Evolutionary conservation across 2,329 filamentous ascomycete genomes (phyloP).

Genomic region (Curvularia eragrostidis): DNA sequence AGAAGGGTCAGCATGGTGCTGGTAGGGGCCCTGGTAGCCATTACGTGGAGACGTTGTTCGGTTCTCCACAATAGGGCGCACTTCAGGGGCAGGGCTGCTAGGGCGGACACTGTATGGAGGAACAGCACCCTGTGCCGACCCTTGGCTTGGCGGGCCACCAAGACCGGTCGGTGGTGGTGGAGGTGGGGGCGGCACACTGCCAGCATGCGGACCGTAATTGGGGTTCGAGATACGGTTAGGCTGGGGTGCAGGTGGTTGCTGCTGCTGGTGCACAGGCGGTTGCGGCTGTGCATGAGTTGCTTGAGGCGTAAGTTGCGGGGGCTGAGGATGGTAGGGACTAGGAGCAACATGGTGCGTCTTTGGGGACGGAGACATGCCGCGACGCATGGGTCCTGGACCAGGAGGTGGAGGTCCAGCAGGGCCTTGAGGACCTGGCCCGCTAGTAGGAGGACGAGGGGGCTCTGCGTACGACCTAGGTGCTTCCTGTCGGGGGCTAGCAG

Average conservation of each 20-base stretch:
- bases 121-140: slow-evolving; percentile 57
- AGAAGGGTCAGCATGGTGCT: slow-evolving; percentile 72
- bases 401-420: slow-evolving; percentile 51
- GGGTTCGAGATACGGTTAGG: slow-evolving; percentile 57
- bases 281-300: slow-evolving; percentile 58
- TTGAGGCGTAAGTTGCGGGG: slow-evolving; percentile 58
- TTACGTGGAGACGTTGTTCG: slow-evolving; percentile 91
- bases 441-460: slow-evolving; percentile 60
- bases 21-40: slow-evolving; percentile 81
- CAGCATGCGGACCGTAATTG: slow-evolving; percentile 54
- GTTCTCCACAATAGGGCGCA: slow-evolving; percentile 81
- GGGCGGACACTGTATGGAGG: slow-evolving; percentile 71
- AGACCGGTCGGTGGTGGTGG: slow-evolving; percentile 62
- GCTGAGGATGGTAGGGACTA: slow-evolving; percentile 56
- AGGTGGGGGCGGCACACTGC: slow-evolving; percentile 61
- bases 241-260: slow-evolving; percentile 45
- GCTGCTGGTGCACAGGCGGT: slow-evolving; percentile 47
- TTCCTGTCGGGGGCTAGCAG: slow-evolving; percentile 78
- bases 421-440: slow-evolving; percentile 52
- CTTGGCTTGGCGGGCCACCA: slow-evolving; percentile 60
- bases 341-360: slow-evolving; percentile 63
- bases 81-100: slow-evolving; percentile 82
- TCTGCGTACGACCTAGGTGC: slow-evolving; percentile 73
- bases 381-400: slow-evolving; percentile 52
- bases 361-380: slow-evolving; percentile 64